These are phyloP conservation scores for Fusarium cyanostomum DNA, from an alignment of 2,329 filamentous ascomycete species.

Conservation along the genomic window DNA sequence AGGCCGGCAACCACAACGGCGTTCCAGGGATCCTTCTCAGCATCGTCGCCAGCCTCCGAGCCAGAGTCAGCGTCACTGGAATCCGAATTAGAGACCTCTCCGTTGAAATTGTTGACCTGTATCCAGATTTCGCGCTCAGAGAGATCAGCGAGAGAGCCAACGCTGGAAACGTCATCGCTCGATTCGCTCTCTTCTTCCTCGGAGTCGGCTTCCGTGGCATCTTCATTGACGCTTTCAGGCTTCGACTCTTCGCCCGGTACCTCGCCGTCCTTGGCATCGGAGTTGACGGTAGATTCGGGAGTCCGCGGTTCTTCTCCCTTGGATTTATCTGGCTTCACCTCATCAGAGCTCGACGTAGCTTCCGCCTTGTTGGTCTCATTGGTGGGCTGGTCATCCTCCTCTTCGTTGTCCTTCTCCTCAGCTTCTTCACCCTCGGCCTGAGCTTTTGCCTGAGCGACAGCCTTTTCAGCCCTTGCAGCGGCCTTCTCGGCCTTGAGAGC, in stretches of 20 bases:
- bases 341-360: neutral
- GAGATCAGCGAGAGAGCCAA: conserved; percentile 51
- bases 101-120: conserved; percentile 34
- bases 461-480: conserved; percentile 13
- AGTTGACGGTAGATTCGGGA: conserved; percentile 26
- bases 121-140: conserved; percentile 54
- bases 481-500: conserved; percentile 31
- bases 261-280: neutral
- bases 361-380: conserved; percentile 23
- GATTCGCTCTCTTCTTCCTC: neutral
- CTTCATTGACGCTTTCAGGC: neutral
- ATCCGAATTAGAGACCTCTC: conserved; percentile 5
- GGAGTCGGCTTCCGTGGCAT: neutral
- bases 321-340: conserved; percentile 7
- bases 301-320: conserved; percentile 32
- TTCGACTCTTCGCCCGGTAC: neutral
- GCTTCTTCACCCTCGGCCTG: neutral
- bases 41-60: conserved; percentile 60
- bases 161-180: conserved; percentile 39
- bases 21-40: conserved; percentile 69
- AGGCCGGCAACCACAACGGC: conserved; percentile 70
- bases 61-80: conserved; percentile 10
- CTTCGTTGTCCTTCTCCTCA: conserved; percentile 26
- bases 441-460: neutral
- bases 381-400: conserved; percentile 33